These are phyloP conservation scores for Prunus kanzakura DNA, from an alignment of 306 rosid species.

Conservation along the genomic window DNA sequence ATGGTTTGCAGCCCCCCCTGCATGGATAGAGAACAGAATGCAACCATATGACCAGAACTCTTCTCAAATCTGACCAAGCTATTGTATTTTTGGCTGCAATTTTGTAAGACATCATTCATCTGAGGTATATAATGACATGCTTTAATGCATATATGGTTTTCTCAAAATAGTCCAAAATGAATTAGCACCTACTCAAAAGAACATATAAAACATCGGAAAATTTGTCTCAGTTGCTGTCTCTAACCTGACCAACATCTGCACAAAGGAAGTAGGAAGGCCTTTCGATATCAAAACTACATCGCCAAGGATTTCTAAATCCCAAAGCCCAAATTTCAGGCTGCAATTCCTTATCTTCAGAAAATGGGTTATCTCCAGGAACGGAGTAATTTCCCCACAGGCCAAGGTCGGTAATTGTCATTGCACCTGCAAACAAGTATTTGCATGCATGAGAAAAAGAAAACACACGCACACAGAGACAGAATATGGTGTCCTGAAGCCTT, in stretches of 20 bases:
- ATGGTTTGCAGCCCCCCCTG: too few species aligned
- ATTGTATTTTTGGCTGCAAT: too few species aligned
- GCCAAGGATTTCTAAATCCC: conserved; percentile 38
- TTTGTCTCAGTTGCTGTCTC: not conserved
- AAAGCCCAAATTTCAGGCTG: conserved; percentile 34
- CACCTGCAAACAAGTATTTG: conserved; percentile 15
- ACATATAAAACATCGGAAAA: not conserved
- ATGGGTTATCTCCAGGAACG: conserved; percentile 35
- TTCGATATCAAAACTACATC: conserved; percentile 37
- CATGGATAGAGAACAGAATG: too few species aligned
- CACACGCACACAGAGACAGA: not conserved
- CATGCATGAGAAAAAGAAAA: not conserved
- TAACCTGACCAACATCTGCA: conserved; percentile 42
- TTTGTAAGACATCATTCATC: too few species aligned
- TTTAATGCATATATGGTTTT: not conserved
- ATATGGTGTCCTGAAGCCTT: not conserved
- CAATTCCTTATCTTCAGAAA: conserved; percentile 24
- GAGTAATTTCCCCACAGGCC: conserved; percentile 38
- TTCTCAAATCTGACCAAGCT: too few species aligned
- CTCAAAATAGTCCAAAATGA: too few species aligned
- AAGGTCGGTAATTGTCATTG: conserved; percentile 5
- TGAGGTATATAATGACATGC: too few species aligned
- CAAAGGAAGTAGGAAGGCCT: conserved; percentile 40
- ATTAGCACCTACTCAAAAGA: too few species aligned
- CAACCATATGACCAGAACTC: too few species aligned